Evolutionary conservation across 257 asterid genomes (phyloP), one percentile per base, ranked within the genome.

Genomic region (Oldenlandia corymbosa): DNA sequence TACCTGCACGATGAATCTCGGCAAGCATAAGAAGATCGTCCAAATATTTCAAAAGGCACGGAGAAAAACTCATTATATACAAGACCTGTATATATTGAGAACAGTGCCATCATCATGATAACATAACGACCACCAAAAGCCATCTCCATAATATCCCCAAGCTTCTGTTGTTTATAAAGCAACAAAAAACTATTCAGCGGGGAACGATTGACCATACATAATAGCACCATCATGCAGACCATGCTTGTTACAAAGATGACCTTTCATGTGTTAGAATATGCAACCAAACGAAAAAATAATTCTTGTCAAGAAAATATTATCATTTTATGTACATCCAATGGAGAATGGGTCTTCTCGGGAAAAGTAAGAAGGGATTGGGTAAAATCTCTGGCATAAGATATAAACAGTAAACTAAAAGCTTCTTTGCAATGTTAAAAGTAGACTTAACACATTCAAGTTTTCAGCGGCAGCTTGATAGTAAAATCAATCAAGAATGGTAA

Each of bases 61-160:
- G 90, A 84, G 69, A 84, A 84, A 66, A 84, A 84, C 67, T 84
- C 90, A 10, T 84, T 84, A 65, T 84, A 84, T 54, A 81, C 66
- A 23, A 84, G 70, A 60, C 90, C 90, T 48, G 90, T 84, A 76
- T 84, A 84, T 74, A 84, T 84, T 41, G 90, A 84, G 75, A 84
- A 84, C 37, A 84, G 67, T 18, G 90, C 84, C 90, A 84, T 84
- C 90, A 84, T 74, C 77, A 84, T 63, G 67, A 84, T 81, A 24
- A 84, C 71, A 77, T 84, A 84, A 31, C 90, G 90, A 67, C 90
- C 90, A 57, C 90, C 84, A 79, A 84, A 81, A 55, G 85, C 69
- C 90, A 84, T 81, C 85, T 76, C 90, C 87, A 79, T 76, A 48
- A 84, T 84, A 77, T 84, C 90, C 16, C 90, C 90, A 60, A 81